Evolutionary conservation across 1,284 basidiomycete species (phyloP), one percentile per base, ranked within the genome.

Genomic region (Ceratobasidium sp.): DNA sequence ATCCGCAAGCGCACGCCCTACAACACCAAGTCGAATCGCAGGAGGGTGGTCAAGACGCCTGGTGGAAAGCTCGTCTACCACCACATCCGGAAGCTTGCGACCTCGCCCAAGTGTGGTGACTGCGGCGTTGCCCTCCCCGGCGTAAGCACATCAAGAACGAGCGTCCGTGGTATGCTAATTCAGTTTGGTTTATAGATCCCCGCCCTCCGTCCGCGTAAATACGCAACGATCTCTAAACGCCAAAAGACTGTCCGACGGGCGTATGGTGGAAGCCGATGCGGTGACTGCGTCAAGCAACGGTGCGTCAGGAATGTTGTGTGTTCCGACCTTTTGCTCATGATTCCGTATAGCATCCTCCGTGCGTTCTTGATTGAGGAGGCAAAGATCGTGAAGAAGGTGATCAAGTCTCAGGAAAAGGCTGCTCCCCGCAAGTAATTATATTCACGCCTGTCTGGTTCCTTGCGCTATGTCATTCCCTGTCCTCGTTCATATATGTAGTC

Each of bases 301-400:
- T 96, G 78, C 73, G 89, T 86, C 32, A 16, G 55, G n/a, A 28
- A 39, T 43, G 28, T 36, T n/a, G n/a, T n/a, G n/a, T n/a, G 43
- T 48, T 32, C 23, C 23, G 0, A n/a, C 50, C 10, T 18, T 45
- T 55, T 45, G 72, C 53, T 75, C 60, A 72, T 26, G 41, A 70
- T 28, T 64, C 26, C 36, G 18, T 23, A 0, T 65, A 97, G 97
- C 78, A 96, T 99, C 80, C 92, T 99, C 80, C 94, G 97, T 75
- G 96, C 97, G 76, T 99, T 99, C 91, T 85, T 99, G 76, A 94
- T 99, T 72, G 97, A 99, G 87, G 96, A 99, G 87, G 97, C 97
- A 61, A 99, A 98, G 89, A 98, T 99, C 79, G 97, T 99, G 81
- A 99, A 99, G 92, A 93, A 90, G 85, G 96, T 99, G 77, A 94